Evolutionary conservation across 495 filamentous ascomycete species (phyloP), one percentile per base, ranked within the genome.

Genomic region (Hypomontagnella submonticulosa): DNA sequence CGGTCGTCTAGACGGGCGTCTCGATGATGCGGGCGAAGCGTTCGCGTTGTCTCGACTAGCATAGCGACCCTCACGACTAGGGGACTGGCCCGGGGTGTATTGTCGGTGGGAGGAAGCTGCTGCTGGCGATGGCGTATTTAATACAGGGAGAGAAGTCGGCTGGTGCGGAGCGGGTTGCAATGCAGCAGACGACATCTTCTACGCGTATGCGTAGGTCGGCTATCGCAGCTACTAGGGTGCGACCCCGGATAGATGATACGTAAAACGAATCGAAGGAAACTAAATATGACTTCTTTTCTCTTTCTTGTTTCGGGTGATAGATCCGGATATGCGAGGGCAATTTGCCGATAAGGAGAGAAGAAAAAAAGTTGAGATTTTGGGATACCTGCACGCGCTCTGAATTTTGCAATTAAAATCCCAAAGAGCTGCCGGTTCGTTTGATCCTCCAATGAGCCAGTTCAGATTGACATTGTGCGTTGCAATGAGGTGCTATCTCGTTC

Each of bases 101-200:
- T 79, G 79, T 42, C 81, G 79, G 72, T 79, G 80, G 44, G 81
- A 67, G 13, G 80, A 76, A 13, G 80, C 72, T 13, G 79, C 40
- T 20, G 77, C 73, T 18, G 80, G 76, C 38, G 82, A 77, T 32
- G 82, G 78, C 13, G 83, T 70, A 53, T 77, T 77, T 43, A 84
- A 73, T 34, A 78, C 65, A 48, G 84, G 72, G 56, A 79, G 69
- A 44, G 82, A 73, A 53, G 79, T 76, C 57, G 81, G 75, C 61
- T 83, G 83, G 63, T 83, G 83, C 59, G 81, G 78, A 60, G 79
- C 77, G 57, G 83, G 69, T 67, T 87, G 85, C 67, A 86, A 74
- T 62, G 83, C 82, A 77, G 81, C 83, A 67, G 82, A 82, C 71
- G 82, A 84, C 83, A 85, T 84, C 68, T 76, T 78, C 69, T 71